Evolutionary conservation across 2,329 filamentous ascomycete species (phyloP).

Genomic region (Microdochium paspali): DNA sequence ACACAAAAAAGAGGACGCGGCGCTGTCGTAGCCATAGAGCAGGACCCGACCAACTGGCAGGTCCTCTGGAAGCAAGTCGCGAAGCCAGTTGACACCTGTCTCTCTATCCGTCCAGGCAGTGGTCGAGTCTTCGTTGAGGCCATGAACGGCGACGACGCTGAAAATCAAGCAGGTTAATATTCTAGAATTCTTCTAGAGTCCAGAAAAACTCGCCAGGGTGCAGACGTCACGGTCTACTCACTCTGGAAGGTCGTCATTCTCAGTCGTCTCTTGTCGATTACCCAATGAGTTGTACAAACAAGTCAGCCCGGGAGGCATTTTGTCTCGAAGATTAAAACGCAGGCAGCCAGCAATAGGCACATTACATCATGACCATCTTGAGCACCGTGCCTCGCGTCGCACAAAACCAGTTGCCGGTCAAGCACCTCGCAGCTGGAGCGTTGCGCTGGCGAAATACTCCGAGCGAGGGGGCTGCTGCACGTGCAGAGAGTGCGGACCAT

Average conservation of each 20-base stretch:
- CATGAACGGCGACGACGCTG: constrained; percentile 26
- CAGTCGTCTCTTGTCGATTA: not conserved
- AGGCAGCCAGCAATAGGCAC: no score
- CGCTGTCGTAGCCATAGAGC: constrained; percentile 14
- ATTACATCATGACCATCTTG: not conserved
- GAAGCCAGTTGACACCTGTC: constrained; percentile 18
- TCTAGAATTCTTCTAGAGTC: no score
- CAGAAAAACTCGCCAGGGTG: no score
- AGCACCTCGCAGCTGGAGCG: no score
- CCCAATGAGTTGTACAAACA: constrained; percentile 3
- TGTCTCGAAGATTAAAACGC: not conserved
- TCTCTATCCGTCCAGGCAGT: constrained; percentile 19
- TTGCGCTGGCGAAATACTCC: no score
- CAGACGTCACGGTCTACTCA: not conserved
- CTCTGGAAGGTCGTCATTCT: constrained; percentile 3
- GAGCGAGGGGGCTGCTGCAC: no score
- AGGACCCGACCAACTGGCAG: constrained; percentile 13
- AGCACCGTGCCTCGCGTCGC: no score
- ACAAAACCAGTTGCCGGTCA: no score
- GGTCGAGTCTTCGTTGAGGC: constrained; percentile 17
- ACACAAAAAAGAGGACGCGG: constrained; percentile 9
- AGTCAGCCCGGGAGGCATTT: constrained; percentile 5
- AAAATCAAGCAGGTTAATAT: no score
- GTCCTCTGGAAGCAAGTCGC: constrained; percentile 17
- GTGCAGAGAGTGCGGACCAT: no score